Conservation (phyloP, 352 stramenopile genomes). For the Globisporangium barbulae region DNA sequence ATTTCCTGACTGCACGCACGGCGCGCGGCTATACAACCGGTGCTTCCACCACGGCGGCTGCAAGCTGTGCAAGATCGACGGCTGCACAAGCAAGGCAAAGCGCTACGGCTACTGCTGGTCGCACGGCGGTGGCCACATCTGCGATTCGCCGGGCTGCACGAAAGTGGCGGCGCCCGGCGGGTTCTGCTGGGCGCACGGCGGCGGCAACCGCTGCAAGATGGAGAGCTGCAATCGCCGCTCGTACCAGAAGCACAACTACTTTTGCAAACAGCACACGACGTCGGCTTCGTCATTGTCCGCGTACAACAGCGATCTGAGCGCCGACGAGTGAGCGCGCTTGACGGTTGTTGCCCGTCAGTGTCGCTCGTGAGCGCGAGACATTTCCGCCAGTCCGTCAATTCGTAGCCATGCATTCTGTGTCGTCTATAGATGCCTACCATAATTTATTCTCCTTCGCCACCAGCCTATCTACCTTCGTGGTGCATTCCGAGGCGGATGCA, state of each 20-base stretch:
- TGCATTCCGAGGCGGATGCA: too few relatives aligned
- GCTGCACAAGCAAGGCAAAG: slow-evolving; percentile 67
- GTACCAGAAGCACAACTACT: slow-evolving; percentile 69
- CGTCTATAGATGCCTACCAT: too few relatives aligned
- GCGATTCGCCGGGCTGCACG: slow-evolving; percentile 39
- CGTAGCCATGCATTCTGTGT: too few relatives aligned
- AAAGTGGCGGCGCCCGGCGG: slow-evolving; percentile 67
- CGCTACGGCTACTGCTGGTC: slow-evolving; percentile 74
- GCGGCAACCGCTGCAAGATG: slow-evolving; percentile 65
- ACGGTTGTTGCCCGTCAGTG: too few relatives aligned
- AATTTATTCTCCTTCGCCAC: too few relatives aligned
- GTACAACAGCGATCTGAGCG: slow-evolving; percentile 1
- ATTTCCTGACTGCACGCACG: slow-evolving; percentile 55
- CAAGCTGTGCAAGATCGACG: slow-evolving; percentile 58
- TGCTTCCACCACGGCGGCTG: slow-evolving; percentile 68
- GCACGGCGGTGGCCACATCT: slow-evolving; percentile 63
- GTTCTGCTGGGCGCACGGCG: slow-evolving; percentile 70
- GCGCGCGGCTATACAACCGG: slow-evolving; percentile 55
- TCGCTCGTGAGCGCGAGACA: too few relatives aligned
- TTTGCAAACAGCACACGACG: slow-evolving; percentile 57
- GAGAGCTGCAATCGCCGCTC: slow-evolving; percentile 67
- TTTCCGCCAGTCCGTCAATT: too few relatives aligned
- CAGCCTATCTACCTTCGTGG: too few relatives aligned
- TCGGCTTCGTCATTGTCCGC: neutral
- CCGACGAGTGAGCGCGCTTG: neutral